Conservation (phyloP, 352 stramenopile species). For the Albugo laibachii region DNA sequence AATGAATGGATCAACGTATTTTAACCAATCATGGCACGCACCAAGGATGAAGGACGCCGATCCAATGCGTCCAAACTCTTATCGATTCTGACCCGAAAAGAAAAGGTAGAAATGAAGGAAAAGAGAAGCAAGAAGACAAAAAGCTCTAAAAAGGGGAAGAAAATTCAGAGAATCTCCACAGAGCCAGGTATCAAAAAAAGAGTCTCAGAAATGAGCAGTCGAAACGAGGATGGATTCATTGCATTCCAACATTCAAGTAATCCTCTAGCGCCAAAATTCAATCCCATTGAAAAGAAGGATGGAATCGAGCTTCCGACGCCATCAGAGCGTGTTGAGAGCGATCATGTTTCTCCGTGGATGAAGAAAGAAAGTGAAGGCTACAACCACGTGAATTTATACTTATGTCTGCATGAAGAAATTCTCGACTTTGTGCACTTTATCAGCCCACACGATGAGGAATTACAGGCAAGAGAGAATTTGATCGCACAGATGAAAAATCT, state of each 20-base stretch:
- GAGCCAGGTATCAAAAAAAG: constrained; percentile 7
- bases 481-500: constrained; percentile 54
- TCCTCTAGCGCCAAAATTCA: constrained; percentile 7
- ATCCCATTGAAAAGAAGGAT: constrained; percentile 10
- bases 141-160: constrained; percentile 6
- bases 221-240: constrained; percentile 33
- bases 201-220: constrained; percentile 1
- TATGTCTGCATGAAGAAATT: constrained; percentile 90
- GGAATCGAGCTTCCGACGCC: constrained; percentile 11
- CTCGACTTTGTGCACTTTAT: constrained; percentile 87
- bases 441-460: constrained; percentile 63
- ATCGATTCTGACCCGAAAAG: constrained; percentile 13
- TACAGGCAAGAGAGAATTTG: constrained; percentile 33
- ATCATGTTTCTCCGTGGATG: constrained; percentile 29
- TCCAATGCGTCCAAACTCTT: constrained; percentile 8
- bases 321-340: constrained; percentile 13
- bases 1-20: too few relatives aligned
- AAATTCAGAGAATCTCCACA: neutral
- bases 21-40: constrained; percentile 18
- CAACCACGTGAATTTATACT: constrained; percentile 46
- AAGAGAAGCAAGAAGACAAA: constrained; percentile 15
- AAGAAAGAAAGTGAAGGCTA: constrained; percentile 24
- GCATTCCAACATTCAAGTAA: constrained; percentile 8
- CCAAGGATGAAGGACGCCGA: constrained; percentile 13
- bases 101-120: constrained; percentile 19